Evolutionary conservation across 1,139 yeast genomes (phyloP).

Genomic region (Yamadazyma jaroonii): DNA sequence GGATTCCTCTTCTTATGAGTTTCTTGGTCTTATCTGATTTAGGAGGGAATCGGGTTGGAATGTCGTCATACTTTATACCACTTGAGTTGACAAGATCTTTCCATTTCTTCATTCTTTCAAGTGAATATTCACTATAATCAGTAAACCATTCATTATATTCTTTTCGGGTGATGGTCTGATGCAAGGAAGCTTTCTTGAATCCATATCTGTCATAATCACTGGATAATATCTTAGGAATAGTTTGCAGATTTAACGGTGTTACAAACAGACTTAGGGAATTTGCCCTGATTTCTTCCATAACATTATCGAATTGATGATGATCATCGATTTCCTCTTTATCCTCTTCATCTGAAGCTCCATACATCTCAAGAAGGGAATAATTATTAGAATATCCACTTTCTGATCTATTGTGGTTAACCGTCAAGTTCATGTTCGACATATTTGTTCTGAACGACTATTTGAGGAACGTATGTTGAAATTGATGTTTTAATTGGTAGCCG

Average conservation of each 20-base stretch:
- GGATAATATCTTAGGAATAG: slow-evolving; percentile 17
- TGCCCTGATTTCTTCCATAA: slow-evolving; percentile 9
- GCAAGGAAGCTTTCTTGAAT: slow-evolving; percentile 63
- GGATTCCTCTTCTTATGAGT: slow-evolving; percentile 85
- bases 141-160: slow-evolving; percentile 75
- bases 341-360: slow-evolving; percentile 18
- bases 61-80: slow-evolving; percentile 47
- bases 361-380: slow-evolving; percentile 29
- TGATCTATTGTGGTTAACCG: slow-evolving; percentile 20
- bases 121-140: slow-evolving; percentile 60
- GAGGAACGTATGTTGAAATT: too few relatives aligned
- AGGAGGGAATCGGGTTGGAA: slow-evolving; percentile 68
- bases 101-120: slow-evolving; percentile 77
- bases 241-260: slow-evolving; percentile 11
- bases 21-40: slow-evolving; percentile 79
- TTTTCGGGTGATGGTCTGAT: slow-evolving; percentile 41
- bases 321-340: not conserved
- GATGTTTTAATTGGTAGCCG: too few relatives aligned
- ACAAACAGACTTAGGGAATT: slow-evolving; percentile 14
- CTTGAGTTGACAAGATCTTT: slow-evolving; percentile 55
- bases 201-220: slow-evolving; percentile 76
- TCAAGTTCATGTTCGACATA: not conserved
- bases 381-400: slow-evolving; percentile 35
- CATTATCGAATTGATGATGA: slow-evolving; percentile 1
- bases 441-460: too few relatives aligned